These are phyloP conservation scores for Setaria viridis DNA, from an alignment of 202 grass and related monocot species.

Conservation along the genomic window DNA sequence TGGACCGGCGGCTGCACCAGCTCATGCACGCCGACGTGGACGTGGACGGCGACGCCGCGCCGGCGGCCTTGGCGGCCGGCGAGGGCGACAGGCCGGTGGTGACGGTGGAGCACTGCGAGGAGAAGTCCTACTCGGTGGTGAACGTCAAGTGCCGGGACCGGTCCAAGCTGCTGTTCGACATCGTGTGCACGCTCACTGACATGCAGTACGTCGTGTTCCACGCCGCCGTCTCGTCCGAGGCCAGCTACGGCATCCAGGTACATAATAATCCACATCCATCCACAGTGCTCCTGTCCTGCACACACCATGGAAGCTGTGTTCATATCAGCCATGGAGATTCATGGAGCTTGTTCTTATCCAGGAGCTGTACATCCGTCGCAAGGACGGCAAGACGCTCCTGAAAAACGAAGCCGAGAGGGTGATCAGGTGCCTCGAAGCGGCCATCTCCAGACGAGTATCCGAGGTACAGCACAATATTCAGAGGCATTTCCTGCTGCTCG, in stretches of 20 bases:
- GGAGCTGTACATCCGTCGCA: slow-evolving; percentile 93
- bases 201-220: slow-evolving; percentile 96
- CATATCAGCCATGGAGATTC: neutral
- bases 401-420: slow-evolving; percentile 76
- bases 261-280: neutral
- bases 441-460: slow-evolving; percentile 87
- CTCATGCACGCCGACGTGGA: slow-evolving; percentile 94
- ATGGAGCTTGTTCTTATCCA: slow-evolving; percentile 6
- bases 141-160: slow-evolving; percentile 83
- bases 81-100: slow-evolving; percentile 49
- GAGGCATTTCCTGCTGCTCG: too few relatives aligned
- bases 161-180: slow-evolving; percentile 90
- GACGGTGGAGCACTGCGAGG: slow-evolving; percentile 76
- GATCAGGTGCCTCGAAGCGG: slow-evolving; percentile 89
- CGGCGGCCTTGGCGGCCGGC: neutral
- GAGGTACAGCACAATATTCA: slow-evolving; percentile 51
- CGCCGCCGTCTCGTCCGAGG: slow-evolving; percentile 81
- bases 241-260: slow-evolving; percentile 77
- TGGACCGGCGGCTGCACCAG: slow-evolving; percentile 92
- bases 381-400: slow-evolving; percentile 75
- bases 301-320: neutral
- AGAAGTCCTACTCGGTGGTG: slow-evolving; percentile 96
- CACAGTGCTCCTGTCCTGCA: neutral
- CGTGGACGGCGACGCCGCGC: slow-evolving; percentile 14
- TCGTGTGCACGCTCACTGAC: slow-evolving; percentile 96